These are phyloP conservation scores for Fusarium stilboides DNA, from an alignment of 2,329 filamentous ascomycete genomes.

Conservation along the genomic window DNA sequence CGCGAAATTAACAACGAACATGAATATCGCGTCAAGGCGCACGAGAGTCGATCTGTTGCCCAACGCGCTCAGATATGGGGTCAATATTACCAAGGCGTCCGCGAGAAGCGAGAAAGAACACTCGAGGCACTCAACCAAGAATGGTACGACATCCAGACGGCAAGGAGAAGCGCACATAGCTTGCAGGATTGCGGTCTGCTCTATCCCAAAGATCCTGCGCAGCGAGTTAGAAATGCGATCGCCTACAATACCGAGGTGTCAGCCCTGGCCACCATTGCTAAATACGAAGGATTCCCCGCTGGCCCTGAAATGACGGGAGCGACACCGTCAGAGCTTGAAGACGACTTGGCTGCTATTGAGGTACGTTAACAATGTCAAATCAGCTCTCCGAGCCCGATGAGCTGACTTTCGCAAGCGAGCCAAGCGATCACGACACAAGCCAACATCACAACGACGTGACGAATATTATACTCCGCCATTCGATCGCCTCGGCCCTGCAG, in stretches of 20 bases:
- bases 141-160: slow-evolving; percentile 93
- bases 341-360: slow-evolving; percentile 90
- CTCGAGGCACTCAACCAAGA: slow-evolving; percentile 87
- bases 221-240: slow-evolving; percentile 86
- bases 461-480: slow-evolving; percentile 66
- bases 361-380: slow-evolving; percentile 62
- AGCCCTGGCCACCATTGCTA: slow-evolving; percentile 89
- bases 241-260: slow-evolving; percentile 97
- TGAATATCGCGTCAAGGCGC: slow-evolving; percentile 79
- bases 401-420: slow-evolving; percentile 53
- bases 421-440: slow-evolving; percentile 55
- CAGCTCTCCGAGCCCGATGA: slow-evolving; percentile 41
- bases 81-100: slow-evolving; percentile 89
- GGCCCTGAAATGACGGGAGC: slow-evolving; percentile 87
- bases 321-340: slow-evolving; percentile 80
- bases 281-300: slow-evolving; percentile 95
- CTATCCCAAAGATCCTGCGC: slow-evolving; percentile 82
- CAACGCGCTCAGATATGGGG: slow-evolving; percentile 89
- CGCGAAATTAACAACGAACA: slow-evolving; percentile 81
- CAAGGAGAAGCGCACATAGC: slow-evolving; percentile 84
- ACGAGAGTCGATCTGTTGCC: slow-evolving; percentile 82
- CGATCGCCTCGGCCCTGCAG: slow-evolving; percentile 73
- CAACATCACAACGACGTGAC: slow-evolving; percentile 60
- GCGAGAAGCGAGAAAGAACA: slow-evolving; percentile 85
- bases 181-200: slow-evolving; percentile 86